These are phyloP conservation scores for Globisporangium nagaii DNA, from an alignment of 352 stramenopile species.

Conservation along the genomic window DNA sequence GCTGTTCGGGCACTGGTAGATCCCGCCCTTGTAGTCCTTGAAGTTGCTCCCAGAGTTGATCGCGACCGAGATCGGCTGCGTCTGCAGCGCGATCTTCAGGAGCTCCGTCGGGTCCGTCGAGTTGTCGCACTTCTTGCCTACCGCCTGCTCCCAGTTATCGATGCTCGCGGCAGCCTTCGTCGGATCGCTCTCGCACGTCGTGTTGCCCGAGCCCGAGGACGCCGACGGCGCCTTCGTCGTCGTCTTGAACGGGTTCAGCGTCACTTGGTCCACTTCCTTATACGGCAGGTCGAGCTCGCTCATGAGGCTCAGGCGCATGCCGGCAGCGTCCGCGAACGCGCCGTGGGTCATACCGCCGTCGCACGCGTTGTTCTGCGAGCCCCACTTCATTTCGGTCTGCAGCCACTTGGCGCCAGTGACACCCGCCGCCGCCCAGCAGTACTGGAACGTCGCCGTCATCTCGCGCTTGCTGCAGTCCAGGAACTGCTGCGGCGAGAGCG, in stretches of 20 bases:
- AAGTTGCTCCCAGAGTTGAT: constrained; percentile 75
- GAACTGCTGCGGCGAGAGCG: constrained; percentile 78
- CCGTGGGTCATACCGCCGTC: constrained; percentile 80
- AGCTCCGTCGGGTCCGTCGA: constrained; percentile 49
- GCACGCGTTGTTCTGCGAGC: constrained; percentile 69
- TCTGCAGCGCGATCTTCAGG: constrained; percentile 61
- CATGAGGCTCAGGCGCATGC: constrained; percentile 42
- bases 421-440: constrained; percentile 59
- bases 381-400: constrained; percentile 62
- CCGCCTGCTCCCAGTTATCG: constrained; percentile 55
- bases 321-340: constrained; percentile 68
- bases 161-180: constrained; percentile 55
- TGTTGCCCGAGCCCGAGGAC: constrained; percentile 15
- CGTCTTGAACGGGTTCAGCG: constrained; percentile 20
- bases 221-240: constrained; percentile 4
- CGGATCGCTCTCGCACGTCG: constrained; percentile 32
- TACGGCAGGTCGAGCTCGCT: constrained; percentile 66
- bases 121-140: constrained; percentile 48
- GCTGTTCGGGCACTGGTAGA: constrained; percentile 70
- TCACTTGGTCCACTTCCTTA: constrained; percentile 33
- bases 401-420: constrained; percentile 55
- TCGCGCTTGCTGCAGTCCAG: constrained; percentile 65
- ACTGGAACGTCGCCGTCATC: constrained; percentile 69
- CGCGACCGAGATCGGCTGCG: constrained; percentile 69
- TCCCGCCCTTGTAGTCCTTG: constrained; percentile 75